Percentiles rank a stretch among this genome's conserved stretches.
phyloP scores from a whole-genome alignment of 2,329 filamentous ascomycete genomes.

The Gyromitra esculenta region DNA sequence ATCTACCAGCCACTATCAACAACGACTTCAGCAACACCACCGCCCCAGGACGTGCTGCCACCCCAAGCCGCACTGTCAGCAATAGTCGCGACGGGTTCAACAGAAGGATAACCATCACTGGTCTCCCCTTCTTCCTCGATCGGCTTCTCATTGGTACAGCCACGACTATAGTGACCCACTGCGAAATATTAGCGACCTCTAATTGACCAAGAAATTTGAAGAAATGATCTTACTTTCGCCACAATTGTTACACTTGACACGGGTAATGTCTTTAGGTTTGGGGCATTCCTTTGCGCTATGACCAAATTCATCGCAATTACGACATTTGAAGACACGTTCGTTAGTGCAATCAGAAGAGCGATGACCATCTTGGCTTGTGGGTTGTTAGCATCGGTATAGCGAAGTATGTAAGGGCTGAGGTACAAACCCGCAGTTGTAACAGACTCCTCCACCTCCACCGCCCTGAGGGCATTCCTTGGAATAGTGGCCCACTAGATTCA shows the following conservation, averaged over 20 bases:
- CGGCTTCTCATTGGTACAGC: slow-evolving; percentile 60
- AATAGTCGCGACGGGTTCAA: background rate
- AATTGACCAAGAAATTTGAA: background rate
- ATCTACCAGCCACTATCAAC: slow-evolving; percentile 33
- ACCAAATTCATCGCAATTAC: slow-evolving; percentile 73
- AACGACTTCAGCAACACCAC: slow-evolving; percentile 1
- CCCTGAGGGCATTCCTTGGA: slow-evolving; percentile 72
- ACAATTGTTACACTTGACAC: slow-evolving; percentile 70
- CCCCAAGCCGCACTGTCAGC: background rate
- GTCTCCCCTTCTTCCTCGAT: slow-evolving; percentile 54
- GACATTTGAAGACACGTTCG: slow-evolving; percentile 63
- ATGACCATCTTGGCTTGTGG: slow-evolving; percentile 57
- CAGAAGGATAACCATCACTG: slow-evolving; percentile 4
- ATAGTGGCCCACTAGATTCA: slow-evolving; percentile 68
- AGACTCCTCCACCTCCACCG: slow-evolving; percentile 65
- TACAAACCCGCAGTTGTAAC: slow-evolving; percentile 62
- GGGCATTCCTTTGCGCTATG: slow-evolving; percentile 69
- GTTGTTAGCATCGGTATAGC: slow-evolving; percentile 19
- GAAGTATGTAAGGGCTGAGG: background rate
- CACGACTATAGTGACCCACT: slow-evolving; percentile 61
- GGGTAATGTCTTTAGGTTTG: slow-evolving; percentile 68
- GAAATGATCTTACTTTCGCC: slow-evolving; percentile 60
- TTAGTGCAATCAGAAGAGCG: slow-evolving; percentile 58
- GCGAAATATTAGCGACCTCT: slow-evolving; percentile 35
- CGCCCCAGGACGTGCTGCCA: slow-evolving; percentile 6